A percentile compares a stretch with the other conserved stretches of the same genome.
These are phyloP conservation scores for Phytophthora pisi DNA, from an alignment of 352 stramenopile species.

Conservation along the genomic window DNA sequence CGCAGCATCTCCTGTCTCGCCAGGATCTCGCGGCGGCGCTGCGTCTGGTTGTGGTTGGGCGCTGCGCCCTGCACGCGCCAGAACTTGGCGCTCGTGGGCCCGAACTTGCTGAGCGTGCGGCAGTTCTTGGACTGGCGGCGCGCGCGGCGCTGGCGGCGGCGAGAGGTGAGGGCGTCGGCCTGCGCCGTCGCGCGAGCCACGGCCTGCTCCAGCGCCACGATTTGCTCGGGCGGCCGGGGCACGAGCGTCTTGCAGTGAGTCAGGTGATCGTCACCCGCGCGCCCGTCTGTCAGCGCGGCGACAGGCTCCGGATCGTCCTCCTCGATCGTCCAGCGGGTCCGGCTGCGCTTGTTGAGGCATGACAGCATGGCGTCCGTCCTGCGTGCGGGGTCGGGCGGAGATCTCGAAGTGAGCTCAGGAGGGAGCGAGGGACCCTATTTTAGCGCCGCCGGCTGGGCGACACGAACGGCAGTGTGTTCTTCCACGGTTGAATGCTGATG, in stretches of 20 bases:
- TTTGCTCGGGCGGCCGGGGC: not conserved
- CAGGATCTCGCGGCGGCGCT: slow-evolving; percentile 33
- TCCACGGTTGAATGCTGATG: not conserved
- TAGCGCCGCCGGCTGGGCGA: not conserved
- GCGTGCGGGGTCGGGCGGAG: not conserved
- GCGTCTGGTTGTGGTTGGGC: slow-evolving; percentile 20
- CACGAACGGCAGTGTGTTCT: not conserved
- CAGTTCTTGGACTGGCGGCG: slow-evolving; percentile 53
- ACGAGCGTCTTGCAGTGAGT: slow-evolving; percentile 3
- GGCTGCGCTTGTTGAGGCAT: slow-evolving; percentile 25
- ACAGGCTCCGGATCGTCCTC: not conserved
- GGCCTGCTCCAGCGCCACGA: slow-evolving; percentile 15
- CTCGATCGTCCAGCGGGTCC: slow-evolving; percentile 12
- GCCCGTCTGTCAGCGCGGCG: not conserved
- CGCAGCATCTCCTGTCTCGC: slow-evolving; percentile 34
- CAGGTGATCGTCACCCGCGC: not conserved
- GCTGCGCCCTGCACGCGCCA: slow-evolving; percentile 29
- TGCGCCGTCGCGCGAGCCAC: slow-evolving; percentile 5
- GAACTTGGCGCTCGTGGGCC: slow-evolving; percentile 38
- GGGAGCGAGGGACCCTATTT: slow-evolving; percentile 4
- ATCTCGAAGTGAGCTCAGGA: slow-evolving; percentile 3
- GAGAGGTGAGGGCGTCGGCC: slow-evolving; percentile 6
- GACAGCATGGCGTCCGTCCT: slow-evolving; percentile 15
- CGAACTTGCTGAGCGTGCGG: slow-evolving; percentile 40
- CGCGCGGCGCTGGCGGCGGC: slow-evolving; percentile 7